These are phyloP conservation scores for Tuber melanosporum DNA, from an alignment of 495 filamentous ascomycete species.

Conservation along the genomic window DNA sequence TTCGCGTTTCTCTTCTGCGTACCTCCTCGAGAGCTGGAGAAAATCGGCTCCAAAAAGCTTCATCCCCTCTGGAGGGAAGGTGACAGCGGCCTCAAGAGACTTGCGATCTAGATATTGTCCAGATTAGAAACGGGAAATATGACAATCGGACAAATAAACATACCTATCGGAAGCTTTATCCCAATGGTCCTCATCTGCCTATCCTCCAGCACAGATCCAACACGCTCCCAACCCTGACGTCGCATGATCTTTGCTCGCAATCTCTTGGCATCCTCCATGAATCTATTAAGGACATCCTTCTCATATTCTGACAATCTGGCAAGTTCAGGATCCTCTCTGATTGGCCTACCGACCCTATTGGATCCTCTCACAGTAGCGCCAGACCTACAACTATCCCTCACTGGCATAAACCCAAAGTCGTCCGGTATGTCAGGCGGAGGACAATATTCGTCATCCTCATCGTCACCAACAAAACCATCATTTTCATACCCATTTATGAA, in stretches of 20 bases:
- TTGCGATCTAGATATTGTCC: constrained; percentile 9
- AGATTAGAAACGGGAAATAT: neutral
- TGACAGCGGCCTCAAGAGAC: constrained; percentile 60
- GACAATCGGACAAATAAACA: constrained; percentile 36
- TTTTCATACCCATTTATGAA: constrained; percentile 45
- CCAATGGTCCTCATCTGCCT: constrained; percentile 75
- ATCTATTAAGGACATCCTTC: constrained; percentile 52
- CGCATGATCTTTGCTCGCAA: constrained; percentile 61
- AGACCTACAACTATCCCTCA: constrained; percentile 45
- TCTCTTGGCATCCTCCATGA: constrained; percentile 66
- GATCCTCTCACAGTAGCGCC: constrained; percentile 30
- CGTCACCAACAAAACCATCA: constrained; percentile 51
- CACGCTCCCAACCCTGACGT: constrained; percentile 52
- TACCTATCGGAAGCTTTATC: constrained; percentile 63
- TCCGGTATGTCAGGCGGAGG: constrained; percentile 47
- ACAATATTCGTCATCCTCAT: constrained; percentile 44
- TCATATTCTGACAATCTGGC: constrained; percentile 51
- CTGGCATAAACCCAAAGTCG: constrained; percentile 55
- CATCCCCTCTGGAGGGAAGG: constrained; percentile 65
- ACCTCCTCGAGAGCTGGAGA: constrained; percentile 56
- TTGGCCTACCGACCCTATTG: constrained; percentile 58
- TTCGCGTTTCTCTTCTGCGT: constrained; percentile 53
- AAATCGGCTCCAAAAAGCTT: constrained; percentile 61
- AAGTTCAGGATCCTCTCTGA: constrained; percentile 62
- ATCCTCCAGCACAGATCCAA: constrained; percentile 67